Percentiles rank a stretch among this genome's conserved stretches.
These are phyloP conservation scores for Meira miltonrushii DNA, from an alignment of 1,284 basidiomycete genomes.

Conservation along the genomic window DNA sequence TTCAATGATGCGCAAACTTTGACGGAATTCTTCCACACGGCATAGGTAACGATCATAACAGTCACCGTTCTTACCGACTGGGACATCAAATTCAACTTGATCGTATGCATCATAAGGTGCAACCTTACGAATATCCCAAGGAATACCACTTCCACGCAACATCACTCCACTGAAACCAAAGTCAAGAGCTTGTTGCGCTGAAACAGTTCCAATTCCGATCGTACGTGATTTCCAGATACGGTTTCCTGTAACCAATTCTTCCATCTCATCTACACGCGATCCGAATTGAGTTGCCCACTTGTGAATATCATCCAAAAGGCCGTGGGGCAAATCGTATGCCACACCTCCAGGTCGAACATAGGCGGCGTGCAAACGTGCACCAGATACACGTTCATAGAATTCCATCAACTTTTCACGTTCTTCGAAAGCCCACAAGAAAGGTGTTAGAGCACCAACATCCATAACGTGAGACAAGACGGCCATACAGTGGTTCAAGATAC, in stretches of 20 bases:
- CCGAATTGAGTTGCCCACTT: constrained; percentile 95
- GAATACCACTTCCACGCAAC: constrained; percentile 86
- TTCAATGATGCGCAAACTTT: constrained; percentile 82
- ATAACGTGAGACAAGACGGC: constrained; percentile 78
- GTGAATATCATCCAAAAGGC: constrained; percentile 92
- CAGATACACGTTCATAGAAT: constrained; percentile 98
- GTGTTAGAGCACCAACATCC: constrained; percentile 86
- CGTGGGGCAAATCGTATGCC: constrained; percentile 93
- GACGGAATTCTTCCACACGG: constrained; percentile 95
- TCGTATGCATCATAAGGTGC: constrained; percentile 95
- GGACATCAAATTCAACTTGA: constrained; percentile 95
- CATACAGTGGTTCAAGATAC: constrained; percentile 96
- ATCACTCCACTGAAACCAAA: constrained; percentile 96
- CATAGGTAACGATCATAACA: constrained; percentile 93
- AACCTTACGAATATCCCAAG: constrained; percentile 88
- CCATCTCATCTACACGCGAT: constrained; percentile 88
- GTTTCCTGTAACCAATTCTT: constrained; percentile 95
- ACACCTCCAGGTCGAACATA: constrained; percentile 97
- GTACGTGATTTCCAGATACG: constrained; percentile 97
- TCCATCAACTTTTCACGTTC: constrained; percentile 99
- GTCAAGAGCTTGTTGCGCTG: constrained; percentile 84
- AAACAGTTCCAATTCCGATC: constrained; percentile 82
- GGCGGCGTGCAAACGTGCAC: constrained; percentile 93
- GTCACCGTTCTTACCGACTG: constrained; percentile 92
- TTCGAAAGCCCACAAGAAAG: constrained; percentile 99